Base-by-base conservation (phyloP, 805 yeast species). In the Wickerhamomyces xylosicus region DNA sequence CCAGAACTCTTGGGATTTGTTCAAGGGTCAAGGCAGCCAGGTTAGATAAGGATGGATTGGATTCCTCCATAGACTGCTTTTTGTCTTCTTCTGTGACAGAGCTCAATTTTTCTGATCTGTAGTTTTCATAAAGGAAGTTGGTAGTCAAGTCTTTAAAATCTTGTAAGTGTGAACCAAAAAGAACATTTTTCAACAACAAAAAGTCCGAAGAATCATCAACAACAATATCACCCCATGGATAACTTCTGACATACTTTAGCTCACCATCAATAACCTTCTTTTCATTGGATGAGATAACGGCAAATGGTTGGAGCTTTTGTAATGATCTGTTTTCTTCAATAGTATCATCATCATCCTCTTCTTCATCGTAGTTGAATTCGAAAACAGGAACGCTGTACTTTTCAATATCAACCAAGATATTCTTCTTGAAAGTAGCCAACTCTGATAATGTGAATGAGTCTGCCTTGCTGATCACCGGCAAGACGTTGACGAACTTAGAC, bases 71-170 rank as follows among this genome's bases (percentile, higher is more conserved):
- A 14, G 33, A 37, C 16, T 28, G 6, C 2, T 47, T 43, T 2
- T 21, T 34, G 11, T 39, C 27, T 11, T 37, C 41, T 6, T 35
- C 11, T 3, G 81, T 69, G 22, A 76, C 81, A 40, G 69, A 62
- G 14, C 84, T 74, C 49, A 84, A 66, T 50, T 82, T 71, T 54
- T 82, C 89, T 17, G 92, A 79, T 62, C 95, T 73, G 56, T 82
- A 83, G 41, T 79, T 77, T 54, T 83, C 94, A 58, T 83, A 83
- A 39, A 83, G 61, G 59, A 77, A 67, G 49, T 77, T 84, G 50
- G 81, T 86, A 21, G 94, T 85, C 42, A 82, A 66, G 52, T 84
- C 94, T 61, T 83, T 82, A 53, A 83, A 74, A 52, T 83, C 92
- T 55, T 78, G 82, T 47, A 84, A 64, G 56, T 85, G 95, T n/a